Conservation (phyloP, 768 basidiomycete species). For the Suillus discolor region DNA sequence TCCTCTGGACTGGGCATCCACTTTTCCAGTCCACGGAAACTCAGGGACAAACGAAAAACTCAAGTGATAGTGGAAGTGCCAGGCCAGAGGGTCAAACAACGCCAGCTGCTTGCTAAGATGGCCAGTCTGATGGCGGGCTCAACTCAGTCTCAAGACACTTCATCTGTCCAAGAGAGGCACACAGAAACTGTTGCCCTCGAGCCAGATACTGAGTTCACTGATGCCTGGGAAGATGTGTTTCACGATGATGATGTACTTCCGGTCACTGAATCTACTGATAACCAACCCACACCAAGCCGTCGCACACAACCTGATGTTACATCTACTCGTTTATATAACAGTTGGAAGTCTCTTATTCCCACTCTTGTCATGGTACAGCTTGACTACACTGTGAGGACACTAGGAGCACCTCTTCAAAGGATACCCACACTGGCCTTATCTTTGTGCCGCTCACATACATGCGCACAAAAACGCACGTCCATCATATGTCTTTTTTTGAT, state of each 20-base stretch:
- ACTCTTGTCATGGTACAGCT: background rate
- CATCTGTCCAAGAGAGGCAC: background rate
- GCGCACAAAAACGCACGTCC: too few species aligned
- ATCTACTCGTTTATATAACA: background rate
- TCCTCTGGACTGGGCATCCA: background rate
- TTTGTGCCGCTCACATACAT: too few species aligned
- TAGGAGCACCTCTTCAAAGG: too few species aligned
- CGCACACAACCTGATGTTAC: background rate
- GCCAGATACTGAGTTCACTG: background rate
- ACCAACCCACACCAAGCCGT: background rate
- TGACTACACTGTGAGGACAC: background rate
- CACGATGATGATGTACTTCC: too few species aligned
- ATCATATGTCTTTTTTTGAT: too few species aligned
- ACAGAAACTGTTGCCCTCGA: background rate
- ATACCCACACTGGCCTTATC: too few species aligned
- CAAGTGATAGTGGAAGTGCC: background rate
- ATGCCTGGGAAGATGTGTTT: background rate
- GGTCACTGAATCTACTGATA: background rate
- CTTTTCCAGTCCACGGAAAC: background rate
- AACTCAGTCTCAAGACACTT: too few species aligned
- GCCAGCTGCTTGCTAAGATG: background rate
- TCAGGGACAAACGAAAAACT: background rate
- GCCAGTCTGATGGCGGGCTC: too few species aligned
- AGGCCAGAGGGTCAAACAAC: background rate
- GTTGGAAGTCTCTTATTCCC: conserved; percentile 7